Base-by-base conservation (phyloP, 2,329 filamentous ascomycete species). In the Clonostachys byssicola region DNA sequence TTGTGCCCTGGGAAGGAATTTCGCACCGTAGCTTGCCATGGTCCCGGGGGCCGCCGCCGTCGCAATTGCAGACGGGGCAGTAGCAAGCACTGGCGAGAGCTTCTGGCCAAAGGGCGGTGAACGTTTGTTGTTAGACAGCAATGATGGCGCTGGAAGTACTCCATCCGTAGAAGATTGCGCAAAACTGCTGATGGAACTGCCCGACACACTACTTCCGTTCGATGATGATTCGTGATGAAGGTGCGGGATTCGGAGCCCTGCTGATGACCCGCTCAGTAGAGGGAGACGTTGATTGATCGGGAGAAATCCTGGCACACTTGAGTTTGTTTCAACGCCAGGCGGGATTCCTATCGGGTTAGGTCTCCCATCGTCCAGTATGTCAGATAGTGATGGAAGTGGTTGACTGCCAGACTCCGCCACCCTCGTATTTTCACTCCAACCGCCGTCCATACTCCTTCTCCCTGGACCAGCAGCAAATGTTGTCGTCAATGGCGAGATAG, bases 141-240 rank as follows among this genome's bases (percentile, higher is more conserved):
- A 63, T 0, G 77, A 71, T 52, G 81, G 77, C 20, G 81, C 81
- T 2, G 78, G 76, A 12, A 81, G 54, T 2, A 74, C 66, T 0
- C 74, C 71, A 36, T 81, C 78, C 42, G 73, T 70, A 1, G 73
- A 68, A 5, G 72, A 73, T 40, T 76, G 66, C 3, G 56, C 51
- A 45, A 60, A 59, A 34, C 59, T 62, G 16, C 51, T 51, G 17
- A 30, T 42, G 34, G 73, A 71, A 13, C 62, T 68, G 3, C 63
- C 56, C 3, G 75, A 73, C 2, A 65, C 64, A 39, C 64, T 60
- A 42, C 71, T 77, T 34, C 69, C 69, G 14, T 54, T 63, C 5
- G 72, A 75, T 4, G 72, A 73, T 17, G 68, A 65, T 40, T 78
- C 74, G 30, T 74, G 71, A 38, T 64, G 69, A 35, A 78, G 56